Conservation (phyloP, 2,329 filamentous ascomycete species). For the Alternaria solani region DNA sequence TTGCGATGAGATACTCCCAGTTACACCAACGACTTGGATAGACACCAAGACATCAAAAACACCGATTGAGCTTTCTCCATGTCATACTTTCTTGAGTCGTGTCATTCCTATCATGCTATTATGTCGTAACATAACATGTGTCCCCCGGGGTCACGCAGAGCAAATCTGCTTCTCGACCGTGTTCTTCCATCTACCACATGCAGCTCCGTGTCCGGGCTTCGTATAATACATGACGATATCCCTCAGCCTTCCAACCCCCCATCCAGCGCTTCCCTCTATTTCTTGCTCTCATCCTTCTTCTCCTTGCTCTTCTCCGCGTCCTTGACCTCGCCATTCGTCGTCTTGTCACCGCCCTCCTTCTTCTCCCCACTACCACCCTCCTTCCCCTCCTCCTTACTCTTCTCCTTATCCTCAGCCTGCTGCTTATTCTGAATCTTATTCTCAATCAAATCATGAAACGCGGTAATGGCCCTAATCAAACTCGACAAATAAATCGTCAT, state of each 20-base stretch:
- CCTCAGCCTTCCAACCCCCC: slow-evolving; percentile 50
- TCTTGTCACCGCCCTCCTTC: slow-evolving; percentile 63
- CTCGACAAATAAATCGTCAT: slow-evolving; percentile 98
- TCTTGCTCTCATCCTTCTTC: slow-evolving; percentile 62
- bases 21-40: neutral
- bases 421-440: slow-evolving; percentile 99
- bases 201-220: no score
- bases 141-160: neutral
- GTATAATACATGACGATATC: neutral
- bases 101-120: slow-evolving; percentile 38
- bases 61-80: neutral
- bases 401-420: slow-evolving; percentile 93
- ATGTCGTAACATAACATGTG: slow-evolving; percentile 19
- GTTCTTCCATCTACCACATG: no score
- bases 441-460: slow-evolving; percentile 98
- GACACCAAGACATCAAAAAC: neutral
- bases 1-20: slow-evolving; percentile 4
- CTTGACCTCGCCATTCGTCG: slow-evolving; percentile 53
- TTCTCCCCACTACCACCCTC: slow-evolving; percentile 70
- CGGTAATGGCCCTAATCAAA: slow-evolving; percentile 95
- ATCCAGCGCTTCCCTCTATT: slow-evolving; percentile 52
- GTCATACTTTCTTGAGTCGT: slow-evolving; percentile 23
- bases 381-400: slow-evolving; percentile 65
- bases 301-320: slow-evolving; percentile 65
- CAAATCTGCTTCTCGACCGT: neutral